Evolutionary conservation across 805 yeast genomes (phyloP), one percentile per base, ranked within the genome.

Genomic region (Tetrapisispora taiwanensis): DNA sequence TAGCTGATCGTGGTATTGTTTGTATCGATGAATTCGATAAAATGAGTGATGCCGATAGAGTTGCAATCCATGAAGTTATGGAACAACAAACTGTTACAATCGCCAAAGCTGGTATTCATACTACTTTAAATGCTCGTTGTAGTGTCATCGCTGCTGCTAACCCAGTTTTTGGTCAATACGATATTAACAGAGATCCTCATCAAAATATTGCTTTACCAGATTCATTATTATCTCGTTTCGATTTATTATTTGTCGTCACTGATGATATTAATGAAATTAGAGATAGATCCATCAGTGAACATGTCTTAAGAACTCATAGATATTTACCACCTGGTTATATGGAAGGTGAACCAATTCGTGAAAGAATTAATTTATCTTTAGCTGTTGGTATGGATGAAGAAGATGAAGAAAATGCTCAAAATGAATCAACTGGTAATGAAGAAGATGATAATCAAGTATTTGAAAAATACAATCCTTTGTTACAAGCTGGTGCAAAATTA

Each of bases 11-110:
- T 52, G 98, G 98, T 51, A 75, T 92, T 46, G 97, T 92, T 35
- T 92, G 98, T 75, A 94, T 92, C 57, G 98, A 92, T 72, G 98
- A 92, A 71, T 92, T 92, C 60, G 98, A 90, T 69, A 92, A 92
- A 67, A 92, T 92, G 98, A 81, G 85, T 49, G 98, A 92, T 63
- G 78, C 80, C 24, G 98, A 92, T 69, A 76, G 98, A 61, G 97
- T 92, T 42, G 97, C 97, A 1, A 92, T 92, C 58, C 98, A 92
- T 67, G 98, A 92, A 74, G 98, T 92, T 41, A 92, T 92, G 98
- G 98, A 92, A 70, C 98, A 92, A 68, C 98, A 92, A 65, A 92
- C 98, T 0, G 96, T 90, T 26, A 89, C 97, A 2, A 89, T 90
- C 58, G 95, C 97, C 42, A 90, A 90, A 64, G 98, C 97, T 5